These are phyloP conservation scores for Solanum paucissectum DNA, from an alignment of 257 asterid genomes.

Conservation along the genomic window DNA sequence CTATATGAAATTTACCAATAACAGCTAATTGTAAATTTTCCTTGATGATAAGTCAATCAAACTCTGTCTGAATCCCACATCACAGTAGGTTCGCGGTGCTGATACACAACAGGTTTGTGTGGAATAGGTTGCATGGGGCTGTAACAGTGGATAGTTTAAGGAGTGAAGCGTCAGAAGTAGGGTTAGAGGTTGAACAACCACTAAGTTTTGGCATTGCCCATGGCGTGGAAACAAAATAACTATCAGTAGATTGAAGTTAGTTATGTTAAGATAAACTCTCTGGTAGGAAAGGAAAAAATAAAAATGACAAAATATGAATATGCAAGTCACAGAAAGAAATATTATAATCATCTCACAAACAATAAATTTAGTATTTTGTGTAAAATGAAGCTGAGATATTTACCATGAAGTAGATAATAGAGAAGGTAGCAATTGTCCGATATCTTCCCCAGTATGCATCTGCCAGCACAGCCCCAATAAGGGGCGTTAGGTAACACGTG, in stretches of 20 bases:
- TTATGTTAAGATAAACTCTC: too few species aligned
- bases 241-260: too few species aligned
- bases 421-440: slow-evolving; percentile 93
- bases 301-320: too few species aligned
- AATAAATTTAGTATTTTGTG: neutral
- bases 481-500: slow-evolving; percentile 86
- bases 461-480: slow-evolving; percentile 80
- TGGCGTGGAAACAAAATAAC: too few species aligned
- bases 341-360: neutral
- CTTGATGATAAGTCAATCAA: neutral
- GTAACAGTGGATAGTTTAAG: too few species aligned
- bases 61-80: neutral
- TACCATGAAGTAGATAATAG: slow-evolving; percentile 69
- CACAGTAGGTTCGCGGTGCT: neutral
- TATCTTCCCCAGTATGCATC: slow-evolving; percentile 98
- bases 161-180: too few species aligned
- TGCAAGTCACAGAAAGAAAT: too few species aligned
- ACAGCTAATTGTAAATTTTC: neutral
- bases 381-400: neutral
- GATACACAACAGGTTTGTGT: neutral
- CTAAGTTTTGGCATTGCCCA: too few species aligned
- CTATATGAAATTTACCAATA: neutral
- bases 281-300: too few species aligned
- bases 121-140: too few species aligned
- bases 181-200: too few species aligned